These are phyloP conservation scores for Alternaria atra DNA, from an alignment of 2,329 filamentous ascomycete species.

Conservation along the genomic window DNA sequence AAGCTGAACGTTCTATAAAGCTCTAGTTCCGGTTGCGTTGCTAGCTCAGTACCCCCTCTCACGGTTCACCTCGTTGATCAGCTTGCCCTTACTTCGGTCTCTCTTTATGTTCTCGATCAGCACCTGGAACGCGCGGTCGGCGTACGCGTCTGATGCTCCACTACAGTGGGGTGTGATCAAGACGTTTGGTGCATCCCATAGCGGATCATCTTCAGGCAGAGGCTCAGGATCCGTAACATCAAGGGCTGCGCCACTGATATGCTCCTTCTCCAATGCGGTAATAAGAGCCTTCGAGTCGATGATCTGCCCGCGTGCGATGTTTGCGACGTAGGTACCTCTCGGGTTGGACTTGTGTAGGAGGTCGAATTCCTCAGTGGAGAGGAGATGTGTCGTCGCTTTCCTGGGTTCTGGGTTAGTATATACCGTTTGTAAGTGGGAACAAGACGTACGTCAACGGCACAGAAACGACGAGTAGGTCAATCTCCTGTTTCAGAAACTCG, in stretches of 20 bases:
- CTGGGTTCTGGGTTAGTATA: slow-evolving; percentile 21
- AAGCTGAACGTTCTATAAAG: not conserved
- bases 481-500: slow-evolving; percentile 62
- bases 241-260: slow-evolving; percentile 72
- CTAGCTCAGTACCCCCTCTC: slow-evolving; percentile 65
- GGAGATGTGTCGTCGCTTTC: slow-evolving; percentile 61
- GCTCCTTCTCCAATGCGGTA: slow-evolving; percentile 65
- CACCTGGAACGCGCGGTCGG: slow-evolving; percentile 65
- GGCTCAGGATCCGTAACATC: slow-evolving; percentile 86
- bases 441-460: slow-evolving; percentile 63
- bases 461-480: slow-evolving; percentile 66
- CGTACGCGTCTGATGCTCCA: slow-evolving; percentile 63
- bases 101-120: slow-evolving; percentile 65
- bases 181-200: slow-evolving; percentile 76
- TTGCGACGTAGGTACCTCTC: slow-evolving; percentile 69
- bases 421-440: not conserved
- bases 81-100: slow-evolving; percentile 60
- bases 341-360: slow-evolving; percentile 59
- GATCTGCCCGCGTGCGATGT: slow-evolving; percentile 74
- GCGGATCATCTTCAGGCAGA: slow-evolving; percentile 69
- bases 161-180: slow-evolving; percentile 74
- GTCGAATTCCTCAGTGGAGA: slow-evolving; percentile 64
- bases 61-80: slow-evolving; percentile 70
- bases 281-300: slow-evolving; percentile 71
- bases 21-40: not conserved